Evolutionary conservation across 2,329 filamentous ascomycete genomes (phyloP).

Genomic region (Venturia pyrina): DNA sequence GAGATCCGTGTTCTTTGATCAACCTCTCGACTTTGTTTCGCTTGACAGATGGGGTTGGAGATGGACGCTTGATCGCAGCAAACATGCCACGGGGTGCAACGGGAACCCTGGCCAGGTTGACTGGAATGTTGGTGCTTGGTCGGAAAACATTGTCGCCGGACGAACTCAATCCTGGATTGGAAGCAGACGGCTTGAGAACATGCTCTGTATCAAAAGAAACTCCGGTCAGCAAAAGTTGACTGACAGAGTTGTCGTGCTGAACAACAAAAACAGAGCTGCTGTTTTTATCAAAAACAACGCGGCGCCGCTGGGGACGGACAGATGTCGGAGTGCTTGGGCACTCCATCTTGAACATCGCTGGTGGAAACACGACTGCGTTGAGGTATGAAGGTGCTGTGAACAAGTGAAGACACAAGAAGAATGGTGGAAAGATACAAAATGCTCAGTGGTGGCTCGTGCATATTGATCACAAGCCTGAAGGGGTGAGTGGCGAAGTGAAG

Average conservation of each 20-base stretch:
- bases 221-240: constrained; percentile 1
- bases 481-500: not conserved
- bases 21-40: constrained; percentile 39
- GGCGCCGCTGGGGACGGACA: not conserved
- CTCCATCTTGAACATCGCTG: not conserved
- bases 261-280: not conserved
- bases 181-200: constrained; percentile 31
- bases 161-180: constrained; percentile 16
- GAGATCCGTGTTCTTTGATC: constrained; percentile 42
- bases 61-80: constrained; percentile 28
- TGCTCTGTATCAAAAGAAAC: constrained; percentile 21
- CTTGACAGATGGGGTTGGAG: constrained; percentile 41
- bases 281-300: not conserved
- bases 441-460: constrained; percentile 4
- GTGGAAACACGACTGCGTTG: not conserved
- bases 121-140: constrained; percentile 18
- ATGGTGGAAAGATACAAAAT: not conserved
- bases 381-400: not conserved
- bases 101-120: constrained; percentile 14
- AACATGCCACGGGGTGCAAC: constrained; percentile 12
- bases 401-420: not conserved
- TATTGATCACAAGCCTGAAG: not conserved
- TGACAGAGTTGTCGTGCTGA: not conserved
- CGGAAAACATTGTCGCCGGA: not conserved
- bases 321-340: not conserved